Evolutionary conservation across 2,329 filamentous ascomycete species (phyloP).

Genomic region (Arthrobotrys conoides): DNA sequence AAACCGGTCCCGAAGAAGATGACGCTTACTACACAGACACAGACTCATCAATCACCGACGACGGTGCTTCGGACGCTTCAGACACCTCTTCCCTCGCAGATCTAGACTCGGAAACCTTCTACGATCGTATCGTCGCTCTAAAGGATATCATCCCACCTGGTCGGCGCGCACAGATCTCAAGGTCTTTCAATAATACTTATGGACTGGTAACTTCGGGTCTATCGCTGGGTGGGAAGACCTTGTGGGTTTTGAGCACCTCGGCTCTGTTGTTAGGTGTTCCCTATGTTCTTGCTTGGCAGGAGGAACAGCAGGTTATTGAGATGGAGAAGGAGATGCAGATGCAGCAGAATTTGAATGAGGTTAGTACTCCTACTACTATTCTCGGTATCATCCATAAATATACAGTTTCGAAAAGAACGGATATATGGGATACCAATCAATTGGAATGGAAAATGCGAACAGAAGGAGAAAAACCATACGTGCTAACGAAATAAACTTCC

Average conservation of each 20-base stretch:
- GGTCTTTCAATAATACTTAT: constrained; percentile 70
- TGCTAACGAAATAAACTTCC: constrained; percentile 17
- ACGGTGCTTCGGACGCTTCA: constrained; percentile 66
- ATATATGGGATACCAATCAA: not conserved
- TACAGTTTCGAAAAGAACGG: too few relatives aligned
- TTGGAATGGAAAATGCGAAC: not conserved
- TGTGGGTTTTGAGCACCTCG: constrained; percentile 92
- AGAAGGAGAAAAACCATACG: not conserved
- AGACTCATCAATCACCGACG: constrained; percentile 84
- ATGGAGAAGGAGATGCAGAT: constrained; percentile 98
- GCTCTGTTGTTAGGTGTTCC: constrained; percentile 91
- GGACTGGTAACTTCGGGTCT: constrained; percentile 75
- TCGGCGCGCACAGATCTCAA: constrained; percentile 77
- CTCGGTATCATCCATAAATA: not conserved
- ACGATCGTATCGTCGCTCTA: constrained; percentile 79
- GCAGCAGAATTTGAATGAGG: constrained; percentile 90
- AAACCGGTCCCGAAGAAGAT: constrained; percentile 79
- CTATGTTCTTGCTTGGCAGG: constrained; percentile 90
- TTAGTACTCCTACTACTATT: constrained; percentile 65
- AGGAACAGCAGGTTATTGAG: constrained; percentile 96
- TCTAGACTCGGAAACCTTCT: constrained; percentile 73
- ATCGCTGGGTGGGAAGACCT: constrained; percentile 83
- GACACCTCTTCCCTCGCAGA: constrained; percentile 50
- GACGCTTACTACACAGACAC: constrained; percentile 91
- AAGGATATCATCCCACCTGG: constrained; percentile 83